These are phyloP conservation scores for Acrocalymma vagum DNA, from an alignment of 2,329 filamentous ascomycete species.

Conservation along the genomic window DNA sequence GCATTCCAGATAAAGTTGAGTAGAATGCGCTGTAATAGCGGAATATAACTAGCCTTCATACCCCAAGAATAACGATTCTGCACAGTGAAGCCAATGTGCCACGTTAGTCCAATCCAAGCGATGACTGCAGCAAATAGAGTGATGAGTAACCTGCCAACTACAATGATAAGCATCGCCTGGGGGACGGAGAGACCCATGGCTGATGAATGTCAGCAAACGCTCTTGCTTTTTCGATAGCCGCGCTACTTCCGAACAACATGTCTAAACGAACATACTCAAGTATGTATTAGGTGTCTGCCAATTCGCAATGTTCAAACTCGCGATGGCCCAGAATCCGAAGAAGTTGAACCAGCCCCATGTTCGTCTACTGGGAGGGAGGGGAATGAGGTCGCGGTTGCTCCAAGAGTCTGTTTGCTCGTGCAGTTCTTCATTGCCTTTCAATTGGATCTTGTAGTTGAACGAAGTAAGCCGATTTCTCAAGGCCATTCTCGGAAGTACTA, in stretches of 20 bases:
- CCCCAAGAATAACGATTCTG: constrained; percentile 62
- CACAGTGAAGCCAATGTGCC: constrained; percentile 61
- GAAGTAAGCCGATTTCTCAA: too few relatives aligned
- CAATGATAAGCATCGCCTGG: constrained; percentile 59
- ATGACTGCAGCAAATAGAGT: constrained; percentile 55
- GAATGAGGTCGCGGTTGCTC: constrained; percentile 50
- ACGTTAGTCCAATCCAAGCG: constrained; percentile 58
- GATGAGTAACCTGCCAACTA: constrained; percentile 54
- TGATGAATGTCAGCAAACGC: constrained; percentile 15
- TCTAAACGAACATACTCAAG: constrained; percentile 37
- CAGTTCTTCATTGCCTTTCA: constrained; percentile 51
- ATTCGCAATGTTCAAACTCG: constrained; percentile 52
- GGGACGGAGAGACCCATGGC: constrained; percentile 58
- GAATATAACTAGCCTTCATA: constrained; percentile 58
- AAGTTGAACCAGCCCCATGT: constrained; percentile 55
- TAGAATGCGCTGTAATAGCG: constrained; percentile 56
- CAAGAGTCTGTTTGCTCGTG: constrained; percentile 57
- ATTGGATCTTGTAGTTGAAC: constrained; percentile 42
- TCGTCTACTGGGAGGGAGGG: constrained; percentile 46
- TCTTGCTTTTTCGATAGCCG: too few relatives aligned
- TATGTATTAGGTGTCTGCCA: constrained; percentile 60
- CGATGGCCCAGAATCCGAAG: constrained; percentile 53
- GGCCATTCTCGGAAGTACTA: too few relatives aligned
- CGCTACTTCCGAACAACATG: too few relatives aligned
- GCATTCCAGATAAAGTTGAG: constrained; percentile 63